Percentiles rank a stretch among this genome's conserved stretches.
Evolutionary conservation across 2,329 filamentous ascomycete genomes (phyloP).

Genomic region (Diaporthe citri): DNA sequence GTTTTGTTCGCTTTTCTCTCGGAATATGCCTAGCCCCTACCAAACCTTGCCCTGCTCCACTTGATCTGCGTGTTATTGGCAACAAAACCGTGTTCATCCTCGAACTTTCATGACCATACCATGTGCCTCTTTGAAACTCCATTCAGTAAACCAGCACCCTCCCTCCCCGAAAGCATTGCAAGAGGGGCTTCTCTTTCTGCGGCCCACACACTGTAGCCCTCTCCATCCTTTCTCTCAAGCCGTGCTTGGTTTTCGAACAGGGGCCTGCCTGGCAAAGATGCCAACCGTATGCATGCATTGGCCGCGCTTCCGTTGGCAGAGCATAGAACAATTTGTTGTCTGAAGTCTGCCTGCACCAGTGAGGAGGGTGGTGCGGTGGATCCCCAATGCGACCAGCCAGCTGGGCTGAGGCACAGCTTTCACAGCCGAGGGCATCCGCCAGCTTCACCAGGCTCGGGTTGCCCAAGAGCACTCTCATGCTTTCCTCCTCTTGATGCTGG

Average conservation of each 20-base stretch:
- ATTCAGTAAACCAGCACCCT: constrained; percentile 14
- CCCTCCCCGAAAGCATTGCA: not conserved
- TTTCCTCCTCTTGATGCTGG: constrained; percentile 4
- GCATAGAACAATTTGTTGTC: not conserved
- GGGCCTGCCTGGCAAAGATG: not conserved
- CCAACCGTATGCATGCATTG: not conserved
- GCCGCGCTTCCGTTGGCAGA: not conserved
- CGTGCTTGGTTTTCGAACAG: not conserved
- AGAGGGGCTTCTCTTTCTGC: not conserved
- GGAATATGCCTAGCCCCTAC: constrained; percentile 30
- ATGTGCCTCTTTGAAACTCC: constrained; percentile 28
- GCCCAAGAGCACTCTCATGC: not conserved
- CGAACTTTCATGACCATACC: constrained; percentile 30
- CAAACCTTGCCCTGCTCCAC: constrained; percentile 16
- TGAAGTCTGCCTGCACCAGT: not conserved
- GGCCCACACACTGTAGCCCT: not conserved
- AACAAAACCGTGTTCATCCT: constrained; percentile 31
- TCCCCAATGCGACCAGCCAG: not conserved
- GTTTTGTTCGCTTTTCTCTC: constrained; percentile 33
- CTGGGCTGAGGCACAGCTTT: not conserved
- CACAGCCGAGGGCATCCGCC: not conserved
- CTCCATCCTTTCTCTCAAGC: not conserved
- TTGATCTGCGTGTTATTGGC: constrained; percentile 35
- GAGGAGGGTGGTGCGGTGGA: not conserved
- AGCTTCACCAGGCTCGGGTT: not conserved